Evolutionary conservation across 2,329 filamentous ascomycete species (phyloP).

Genomic region (Apiospora rasikravindrae): DNA sequence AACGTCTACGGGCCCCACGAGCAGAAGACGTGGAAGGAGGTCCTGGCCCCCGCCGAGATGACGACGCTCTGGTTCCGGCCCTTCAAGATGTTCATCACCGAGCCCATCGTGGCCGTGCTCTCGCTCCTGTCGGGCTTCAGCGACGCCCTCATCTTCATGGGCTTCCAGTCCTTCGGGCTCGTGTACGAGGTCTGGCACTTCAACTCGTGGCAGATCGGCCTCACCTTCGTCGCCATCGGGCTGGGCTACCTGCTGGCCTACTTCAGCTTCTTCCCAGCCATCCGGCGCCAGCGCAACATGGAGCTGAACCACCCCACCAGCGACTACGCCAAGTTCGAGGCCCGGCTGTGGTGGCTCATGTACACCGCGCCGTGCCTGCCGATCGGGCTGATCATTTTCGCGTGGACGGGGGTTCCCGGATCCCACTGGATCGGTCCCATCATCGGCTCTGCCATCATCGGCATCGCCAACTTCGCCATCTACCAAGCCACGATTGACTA

Average conservation of each 20-base stretch:
- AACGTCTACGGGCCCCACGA: slow-evolving; percentile 55
- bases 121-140: slow-evolving; percentile 66
- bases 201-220: slow-evolving; percentile 39
- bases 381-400: slow-evolving; percentile 67
- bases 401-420: slow-evolving; percentile 60
- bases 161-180: slow-evolving; percentile 64
- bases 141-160: slow-evolving; percentile 70
- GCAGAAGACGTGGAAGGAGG: slow-evolving; percentile 41
- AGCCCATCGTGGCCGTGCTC: slow-evolving; percentile 65
- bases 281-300: slow-evolving; percentile 41
- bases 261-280: slow-evolving; percentile 60
- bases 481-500: slow-evolving; percentile 73
- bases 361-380: slow-evolving; percentile 64
- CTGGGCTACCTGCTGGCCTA: slow-evolving; percentile 65
- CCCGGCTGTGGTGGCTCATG: slow-evolving; percentile 64
- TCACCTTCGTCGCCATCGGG: slow-evolving; percentile 51
- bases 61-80: slow-evolving; percentile 61
- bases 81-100: slow-evolving; percentile 66
- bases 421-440: slow-evolving; percentile 67
- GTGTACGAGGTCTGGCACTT: slow-evolving; percentile 68
- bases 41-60: slow-evolving; percentile 48
- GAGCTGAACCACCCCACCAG: slow-evolving; percentile 47
- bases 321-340: slow-evolving; percentile 66
- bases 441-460: slow-evolving; percentile 64
- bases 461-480: slow-evolving; percentile 66